These are phyloP conservation scores for Psidium guajava DNA, from an alignment of 345 rosid species.

Conservation along the genomic window DNA sequence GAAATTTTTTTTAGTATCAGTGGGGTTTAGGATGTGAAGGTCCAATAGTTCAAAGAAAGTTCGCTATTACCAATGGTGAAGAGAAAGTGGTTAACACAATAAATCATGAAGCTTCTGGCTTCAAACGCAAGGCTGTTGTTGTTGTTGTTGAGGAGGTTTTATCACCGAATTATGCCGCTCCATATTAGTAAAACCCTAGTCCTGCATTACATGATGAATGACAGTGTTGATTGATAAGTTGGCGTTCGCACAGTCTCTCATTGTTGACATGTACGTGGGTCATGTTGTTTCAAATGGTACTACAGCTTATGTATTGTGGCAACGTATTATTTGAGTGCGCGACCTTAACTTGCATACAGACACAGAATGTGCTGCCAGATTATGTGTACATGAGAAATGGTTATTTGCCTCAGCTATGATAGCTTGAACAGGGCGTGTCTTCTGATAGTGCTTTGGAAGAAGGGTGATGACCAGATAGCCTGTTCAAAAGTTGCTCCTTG, in stretches of 20 bases:
- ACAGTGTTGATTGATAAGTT: background rate
- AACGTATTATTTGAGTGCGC: background rate
- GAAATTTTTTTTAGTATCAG: background rate
- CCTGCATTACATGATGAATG: background rate
- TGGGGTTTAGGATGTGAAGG: background rate
- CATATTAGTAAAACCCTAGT: background rate
- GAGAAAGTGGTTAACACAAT: background rate
- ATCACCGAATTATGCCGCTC: background rate
- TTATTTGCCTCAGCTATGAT: background rate
- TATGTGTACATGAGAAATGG: background rate
- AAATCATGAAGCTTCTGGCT: background rate
- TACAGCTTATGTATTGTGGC: background rate
- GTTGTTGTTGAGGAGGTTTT: background rate
- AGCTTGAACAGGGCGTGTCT: background rate
- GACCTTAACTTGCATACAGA: background rate
- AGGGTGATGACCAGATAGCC: background rate
- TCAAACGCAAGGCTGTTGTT: background rate
- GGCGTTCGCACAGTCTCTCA: background rate
- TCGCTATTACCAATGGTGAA: background rate
- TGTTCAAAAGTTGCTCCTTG: background rate
- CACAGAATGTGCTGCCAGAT: background rate
- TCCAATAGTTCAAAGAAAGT: background rate
- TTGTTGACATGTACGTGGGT: background rate
- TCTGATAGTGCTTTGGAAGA: background rate
- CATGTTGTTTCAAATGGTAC: background rate